Evolutionary conservation across 192 early-diverging fungal species (phyloP), one percentile per base, ranked within the genome.

Genomic region (Umbelopsis sp.): DNA sequence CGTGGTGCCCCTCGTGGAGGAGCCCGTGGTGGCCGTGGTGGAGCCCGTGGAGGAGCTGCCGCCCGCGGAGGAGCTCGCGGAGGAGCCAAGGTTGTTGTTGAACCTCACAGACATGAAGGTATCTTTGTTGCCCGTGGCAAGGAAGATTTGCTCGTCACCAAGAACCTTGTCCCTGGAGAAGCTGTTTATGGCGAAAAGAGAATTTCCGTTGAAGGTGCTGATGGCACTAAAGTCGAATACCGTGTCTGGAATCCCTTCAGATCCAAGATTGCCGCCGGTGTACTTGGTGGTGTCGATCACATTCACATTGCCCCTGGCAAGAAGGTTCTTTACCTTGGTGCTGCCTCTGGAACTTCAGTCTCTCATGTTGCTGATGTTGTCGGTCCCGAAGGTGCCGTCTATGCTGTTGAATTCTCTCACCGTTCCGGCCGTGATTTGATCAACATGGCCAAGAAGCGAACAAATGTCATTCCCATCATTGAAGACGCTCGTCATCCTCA

Each of bases 371-470:
- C 97, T 25, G 97, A 98, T 83, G 90, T 98, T 37, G 95, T 99
- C 74, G 96, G 96, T 21, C 93, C 95, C 21, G 91, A 93, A 73
- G 97, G 97, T 79, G 88, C 95, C 47, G 97, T 99, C 52, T 99
- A 98, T 82, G 97, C 95, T 50, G 97, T 99, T 74, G 97, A 99
- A 79, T 99, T 99, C 86, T 98, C 98, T 70, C 97, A 98, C 90
- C 90, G 97, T 67, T 92, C 96, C 20, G 97, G 97, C 49, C 96
- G 97, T 83, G 97, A 99, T 76, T 86, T 99, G 72, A 98, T 99
- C 86, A 98, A 97, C 88, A 94, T 98, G 90, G 97, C 97, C 81
- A 99, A 99, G 91, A 99, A 99, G 91, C 94, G 97, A 71, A 98
- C 96, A 76, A 99, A 98, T 82, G 93, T 98, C 35, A 95, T 98